These are phyloP conservation scores for Huntiella abstrusa DNA, from an alignment of 2,329 filamentous ascomycete genomes.

Conservation along the genomic window DNA sequence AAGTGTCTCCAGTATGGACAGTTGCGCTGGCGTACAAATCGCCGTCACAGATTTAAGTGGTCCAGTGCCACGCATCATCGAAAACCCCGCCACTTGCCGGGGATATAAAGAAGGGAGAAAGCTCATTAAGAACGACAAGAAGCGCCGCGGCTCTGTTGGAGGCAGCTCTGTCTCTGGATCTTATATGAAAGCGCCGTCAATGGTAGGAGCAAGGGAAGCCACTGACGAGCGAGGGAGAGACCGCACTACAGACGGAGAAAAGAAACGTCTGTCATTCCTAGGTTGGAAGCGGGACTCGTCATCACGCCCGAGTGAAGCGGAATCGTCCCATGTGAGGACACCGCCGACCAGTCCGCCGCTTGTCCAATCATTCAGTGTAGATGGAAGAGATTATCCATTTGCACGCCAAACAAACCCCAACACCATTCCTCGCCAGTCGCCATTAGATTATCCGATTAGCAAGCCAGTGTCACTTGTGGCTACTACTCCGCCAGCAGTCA, in stretches of 20 bases:
- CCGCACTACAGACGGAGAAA: slow-evolving; percentile 3
- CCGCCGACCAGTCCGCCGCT: not conserved
- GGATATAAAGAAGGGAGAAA: slow-evolving; percentile 1
- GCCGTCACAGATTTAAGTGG: slow-evolving; percentile 10
- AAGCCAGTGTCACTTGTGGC: not conserved
- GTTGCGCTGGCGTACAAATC: slow-evolving; percentile 6
- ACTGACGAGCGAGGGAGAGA: slow-evolving; percentile 8
- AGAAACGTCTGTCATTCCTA: slow-evolving; percentile 8
- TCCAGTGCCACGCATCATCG: slow-evolving; percentile 8
- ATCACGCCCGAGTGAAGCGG: not conserved
- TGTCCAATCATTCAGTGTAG: not conserved
- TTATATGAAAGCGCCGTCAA: not conserved
- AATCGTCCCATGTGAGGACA: not conserved
- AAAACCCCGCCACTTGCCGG: slow-evolving; percentile 9
- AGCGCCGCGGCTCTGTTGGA: no score
- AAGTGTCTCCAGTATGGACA: slow-evolving; percentile 1
- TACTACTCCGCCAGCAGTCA: slow-evolving; percentile 5
- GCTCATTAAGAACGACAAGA: not conserved
- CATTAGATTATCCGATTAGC: not conserved
- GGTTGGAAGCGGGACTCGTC: slow-evolving; percentile 9
- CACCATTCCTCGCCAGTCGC: not conserved
- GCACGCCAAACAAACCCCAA: not conserved
- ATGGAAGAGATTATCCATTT: not conserved
- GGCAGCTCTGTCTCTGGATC: no score
- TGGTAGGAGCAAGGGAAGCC: not conserved